phyloP scores from a whole-genome alignment of 192 early-diverging fungal genomes.

The Coemansia sp. region DNA sequence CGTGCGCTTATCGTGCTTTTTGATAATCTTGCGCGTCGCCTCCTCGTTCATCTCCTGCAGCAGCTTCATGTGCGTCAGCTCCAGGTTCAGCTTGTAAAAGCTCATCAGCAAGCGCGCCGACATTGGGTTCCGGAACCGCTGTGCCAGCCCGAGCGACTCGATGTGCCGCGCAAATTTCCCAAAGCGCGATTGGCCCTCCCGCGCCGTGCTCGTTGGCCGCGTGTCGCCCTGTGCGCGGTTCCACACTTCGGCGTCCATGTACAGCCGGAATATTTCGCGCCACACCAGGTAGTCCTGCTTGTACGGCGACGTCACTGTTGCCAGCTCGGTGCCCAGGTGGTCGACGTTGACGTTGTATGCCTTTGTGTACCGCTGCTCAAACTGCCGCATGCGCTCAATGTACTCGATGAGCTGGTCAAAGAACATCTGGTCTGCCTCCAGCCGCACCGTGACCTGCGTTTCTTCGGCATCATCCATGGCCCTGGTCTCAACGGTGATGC shows the following conservation, averaged over 20 bases:
- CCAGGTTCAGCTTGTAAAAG: slow-evolving; percentile 63
- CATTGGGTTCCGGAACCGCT: slow-evolving; percentile 27
- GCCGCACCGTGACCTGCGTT: slow-evolving; percentile 34
- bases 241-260: slow-evolving; percentile 71
- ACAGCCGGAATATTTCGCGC: slow-evolving; percentile 65
- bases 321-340: slow-evolving; percentile 53
- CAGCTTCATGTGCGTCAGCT: slow-evolving; percentile 64
- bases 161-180: slow-evolving; percentile 49
- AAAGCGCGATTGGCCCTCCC: slow-evolving; percentile 64
- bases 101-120: slow-evolving; percentile 41
- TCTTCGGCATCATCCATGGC: slow-evolving; percentile 16
- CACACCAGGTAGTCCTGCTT: slow-evolving; percentile 74
- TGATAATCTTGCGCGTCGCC: slow-evolving; percentile 81
- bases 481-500: slow-evolving; percentile 18
- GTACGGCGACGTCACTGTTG: slow-evolving; percentile 63
- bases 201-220: slow-evolving; percentile 53
- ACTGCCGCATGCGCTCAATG: slow-evolving; percentile 56
- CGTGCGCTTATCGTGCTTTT: slow-evolving; percentile 88
- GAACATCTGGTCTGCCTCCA: slow-evolving; percentile 58
- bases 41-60: slow-evolving; percentile 75
- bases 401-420: slow-evolving; percentile 59
- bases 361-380: slow-evolving; percentile 55
- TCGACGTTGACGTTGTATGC: slow-evolving; percentile 58
- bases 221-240: slow-evolving; percentile 61
- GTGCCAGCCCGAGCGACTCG: slow-evolving; percentile 33